Evolutionary conservation across 169 alveolate species (phyloP), one percentile per base, ranked within the genome.

Genomic region (Cryptosporidium andersoni): DNA sequence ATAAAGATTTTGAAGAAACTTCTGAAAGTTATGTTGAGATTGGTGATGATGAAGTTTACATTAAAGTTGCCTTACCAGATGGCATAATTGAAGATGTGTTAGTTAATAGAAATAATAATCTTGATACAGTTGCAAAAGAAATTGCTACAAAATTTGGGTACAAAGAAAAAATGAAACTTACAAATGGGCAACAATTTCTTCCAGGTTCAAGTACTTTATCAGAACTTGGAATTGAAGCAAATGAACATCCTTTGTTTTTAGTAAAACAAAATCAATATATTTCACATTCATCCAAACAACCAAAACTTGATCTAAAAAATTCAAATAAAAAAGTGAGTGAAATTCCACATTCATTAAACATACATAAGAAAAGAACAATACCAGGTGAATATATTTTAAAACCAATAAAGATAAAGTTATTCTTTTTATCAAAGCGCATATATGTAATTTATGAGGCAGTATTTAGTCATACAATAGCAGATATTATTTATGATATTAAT

Each of bases 301-400:
- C 42, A 37, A 1, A n/a, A 25, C 14, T 14, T 11, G 43, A 36
- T 6, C 4, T 47, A 62, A 37, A 0, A 25, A 5, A 16, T 2
- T 36, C 66, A 62, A 37, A 11, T 62, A 8, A 37, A 25, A 40
- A 7, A 8, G 51, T 6, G n/a, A 34, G n/a, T 47, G 42, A 36
- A 62, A 51, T 39, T 62, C 66, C 14, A 36, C 36, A 12, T 7
- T 62, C 9, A 51, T 14, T 62, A 51, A 62, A 4, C 52, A 37
- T 34, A 34, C 37, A 40, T 5, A 37, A 25, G 40, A 63, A 52
- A 37, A 40, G 66, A 3, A 65, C 66, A 43, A 74, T 74, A 16
- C 85, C 85, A 25, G 85, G 85, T 11, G 85, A 74, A 7, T 74
- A 74, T 39, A 74, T 74, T 56, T 62, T 74, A 7, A 74, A 74